phyloP scores from a whole-genome alignment of 2,329 filamentous ascomycete genomes.

The Myotisia sp. region DNA sequence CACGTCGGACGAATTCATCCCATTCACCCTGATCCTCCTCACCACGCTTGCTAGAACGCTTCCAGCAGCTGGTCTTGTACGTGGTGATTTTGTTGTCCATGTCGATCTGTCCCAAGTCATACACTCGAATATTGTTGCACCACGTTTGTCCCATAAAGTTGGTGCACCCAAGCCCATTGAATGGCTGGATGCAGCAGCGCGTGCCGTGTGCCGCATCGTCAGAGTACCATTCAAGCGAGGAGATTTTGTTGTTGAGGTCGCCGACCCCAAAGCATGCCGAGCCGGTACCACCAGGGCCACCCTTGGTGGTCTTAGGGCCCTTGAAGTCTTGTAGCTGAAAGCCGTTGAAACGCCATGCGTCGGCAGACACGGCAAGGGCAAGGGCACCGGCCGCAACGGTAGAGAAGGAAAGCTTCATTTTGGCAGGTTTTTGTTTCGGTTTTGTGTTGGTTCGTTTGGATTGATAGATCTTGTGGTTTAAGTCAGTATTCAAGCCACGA shows the following conservation, averaged over 20 bases:
- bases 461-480: too few species aligned
- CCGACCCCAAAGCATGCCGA: neutral
- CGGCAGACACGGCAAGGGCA: neutral
- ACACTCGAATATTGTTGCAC: conserved; percentile 2
- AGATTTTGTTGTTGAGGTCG: conserved; percentile 4
- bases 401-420: conserved; percentile 1
- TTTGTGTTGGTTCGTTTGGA: too few species aligned
- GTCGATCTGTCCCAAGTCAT: neutral
- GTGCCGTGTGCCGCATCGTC: conserved; percentile 1
- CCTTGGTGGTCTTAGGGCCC: neutral
- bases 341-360: conserved; percentile 4
- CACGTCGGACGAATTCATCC: too few species aligned
- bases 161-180: conserved; percentile 2
- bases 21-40: neutral
- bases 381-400: neutral
- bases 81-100: conserved; percentile 5
- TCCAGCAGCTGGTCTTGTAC: conserved; percentile 1
- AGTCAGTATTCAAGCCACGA: too few species aligned
- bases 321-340: conserved; percentile 2
- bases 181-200: conserved; percentile 1
- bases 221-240: conserved; percentile 2
- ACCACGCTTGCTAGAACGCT: neutral
- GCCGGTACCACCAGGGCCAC: neutral
- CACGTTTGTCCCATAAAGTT: neutral
- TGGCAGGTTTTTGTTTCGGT: too few species aligned